Evolutionary conservation across 192 early-diverging fungal genomes (phyloP), one percentile per base, ranked within the genome.

Genomic region (Backusella westeae): DNA sequence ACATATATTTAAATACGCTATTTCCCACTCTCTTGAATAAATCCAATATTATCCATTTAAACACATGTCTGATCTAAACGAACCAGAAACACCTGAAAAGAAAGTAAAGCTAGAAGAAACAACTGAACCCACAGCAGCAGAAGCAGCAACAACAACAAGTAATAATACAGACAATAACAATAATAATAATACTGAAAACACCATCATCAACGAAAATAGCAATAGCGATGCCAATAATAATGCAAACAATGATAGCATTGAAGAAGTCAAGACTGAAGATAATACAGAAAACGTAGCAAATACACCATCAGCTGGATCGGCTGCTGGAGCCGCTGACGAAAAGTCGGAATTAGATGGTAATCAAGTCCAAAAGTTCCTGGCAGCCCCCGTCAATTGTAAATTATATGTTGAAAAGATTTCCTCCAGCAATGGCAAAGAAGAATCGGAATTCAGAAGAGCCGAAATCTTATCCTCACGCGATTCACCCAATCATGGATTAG

Each of bases 381-480:
- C 72, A 39, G 41, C 75, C 42, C 80, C 80, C 21, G 34, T 81
- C 4, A 42, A 77, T 34, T 77, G 80, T 69, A 81, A 81, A 41
- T 53, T 81, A 6, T 81, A 77, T 72, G 80, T 81, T 14, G 76
- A 81, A 42, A 81, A 81, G 42, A 46, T 77, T 10, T 77, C 76
- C 15, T 52, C 63, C 17, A 72, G 71, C 23, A 39, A 76, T n/a
- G 36, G 34, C 23, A 41, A 71, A 44, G 46, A 71, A 32, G 59
- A 74, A 35, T 66, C 81, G 10, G 91, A 92, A 71, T 93, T 89
- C 80, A 91, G 93, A 15, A 88, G 90, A 70, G 97, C 95, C 12
- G 97, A 98, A 74, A 88, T 98, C 8, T 85, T 98, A 9, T 95
- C 93, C 3, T 90, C 92, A 52, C 90, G 93, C 23, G 85, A 84